Percentiles rank a stretch among this genome's conserved stretches.
Conservation (phyloP, 2,329 filamentous ascomycete genomes). For the Orbilia brochopaga region DNA sequence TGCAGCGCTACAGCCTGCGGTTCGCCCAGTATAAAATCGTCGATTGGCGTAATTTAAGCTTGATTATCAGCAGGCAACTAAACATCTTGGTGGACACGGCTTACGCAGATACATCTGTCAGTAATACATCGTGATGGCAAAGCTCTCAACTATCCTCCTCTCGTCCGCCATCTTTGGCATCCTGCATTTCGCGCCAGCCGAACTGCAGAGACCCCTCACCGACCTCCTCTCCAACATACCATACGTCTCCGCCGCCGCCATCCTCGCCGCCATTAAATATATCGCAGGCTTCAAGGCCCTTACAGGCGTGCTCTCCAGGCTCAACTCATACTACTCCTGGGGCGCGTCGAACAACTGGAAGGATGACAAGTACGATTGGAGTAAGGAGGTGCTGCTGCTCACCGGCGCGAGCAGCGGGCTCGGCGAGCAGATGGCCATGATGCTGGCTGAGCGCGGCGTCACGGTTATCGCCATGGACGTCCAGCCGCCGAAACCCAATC, state of each 20-base stretch:
- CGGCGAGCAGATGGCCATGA: conserved; percentile 28
- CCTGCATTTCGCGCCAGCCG: conserved; percentile 28
- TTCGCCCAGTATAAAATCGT: no score
- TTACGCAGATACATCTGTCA: not conserved
- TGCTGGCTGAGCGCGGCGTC: conserved; percentile 31
- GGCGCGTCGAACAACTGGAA: conserved; percentile 42
- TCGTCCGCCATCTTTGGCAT: conserved; percentile 25
- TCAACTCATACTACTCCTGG: conserved; percentile 34
- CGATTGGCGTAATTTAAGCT: no score
- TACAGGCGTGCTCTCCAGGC: conserved; percentile 14
- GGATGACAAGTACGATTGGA: conserved; percentile 46
- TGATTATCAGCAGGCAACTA: no score
- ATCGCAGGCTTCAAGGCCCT: conserved; percentile 15
- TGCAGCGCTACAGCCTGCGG: no score
- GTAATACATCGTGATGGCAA: conserved; percentile 20
- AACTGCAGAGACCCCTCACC: conserved; percentile 12
- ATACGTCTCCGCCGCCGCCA: not conserved
- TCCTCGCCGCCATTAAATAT: conserved; percentile 9
- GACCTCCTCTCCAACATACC: conserved; percentile 26
- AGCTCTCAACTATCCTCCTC: conserved; percentile 24
- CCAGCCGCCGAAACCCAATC: conserved; percentile 10
- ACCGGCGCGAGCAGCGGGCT: conserved; percentile 42
- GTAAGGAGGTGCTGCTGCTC: conserved; percentile 36
- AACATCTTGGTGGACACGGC: no score
- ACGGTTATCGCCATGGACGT: conserved; percentile 38